phyloP scores from a whole-genome alignment of 116 monocot species.

The Papilionanthe hybrid region DNA sequence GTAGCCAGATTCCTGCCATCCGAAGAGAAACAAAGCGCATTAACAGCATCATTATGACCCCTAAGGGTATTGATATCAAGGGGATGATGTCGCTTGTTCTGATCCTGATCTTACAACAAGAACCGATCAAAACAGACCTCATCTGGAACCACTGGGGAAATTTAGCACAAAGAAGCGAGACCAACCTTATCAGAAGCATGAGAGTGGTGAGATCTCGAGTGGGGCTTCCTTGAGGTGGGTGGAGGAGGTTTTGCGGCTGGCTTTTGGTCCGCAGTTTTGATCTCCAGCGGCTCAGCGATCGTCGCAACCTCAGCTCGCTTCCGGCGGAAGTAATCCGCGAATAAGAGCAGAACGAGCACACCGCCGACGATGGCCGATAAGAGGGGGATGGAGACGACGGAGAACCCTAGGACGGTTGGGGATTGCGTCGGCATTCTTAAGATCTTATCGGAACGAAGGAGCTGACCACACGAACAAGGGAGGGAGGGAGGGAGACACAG shows the following conservation, averaged over 20 bases:
- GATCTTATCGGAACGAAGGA: not conserved
- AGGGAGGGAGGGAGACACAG: too few species aligned
- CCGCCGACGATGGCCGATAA: conserved; percentile 57
- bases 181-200: conserved; percentile 70
- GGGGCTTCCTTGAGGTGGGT: conserved; percentile 27
- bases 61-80: conserved; percentile 93
- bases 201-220: conserved; percentile 43
- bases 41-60: conserved; percentile 72
- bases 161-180: not conserved
- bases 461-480: not conserved
- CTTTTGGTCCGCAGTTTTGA: conserved; percentile 21
- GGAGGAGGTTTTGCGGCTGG: conserved; percentile 22
- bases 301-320: conserved; percentile 63
- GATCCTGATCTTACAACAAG: conserved; percentile 42
- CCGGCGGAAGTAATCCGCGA: conserved; percentile 81
- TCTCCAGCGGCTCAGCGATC: conserved; percentile 27
- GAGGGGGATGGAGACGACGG: conserved; percentile 38
- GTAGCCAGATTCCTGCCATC: conserved; percentile 76
- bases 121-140: not conserved
- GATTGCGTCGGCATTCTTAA: conserved; percentile 28
- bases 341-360: conserved; percentile 57
- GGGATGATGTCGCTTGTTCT: conserved; percentile 64
- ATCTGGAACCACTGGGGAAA: not conserved
- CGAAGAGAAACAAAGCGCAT: conserved; percentile 76
- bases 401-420: conserved; percentile 19